phyloP scores from a whole-genome alignment of 495 filamentous ascomycete species.

The Thozetella sp. region DNA sequence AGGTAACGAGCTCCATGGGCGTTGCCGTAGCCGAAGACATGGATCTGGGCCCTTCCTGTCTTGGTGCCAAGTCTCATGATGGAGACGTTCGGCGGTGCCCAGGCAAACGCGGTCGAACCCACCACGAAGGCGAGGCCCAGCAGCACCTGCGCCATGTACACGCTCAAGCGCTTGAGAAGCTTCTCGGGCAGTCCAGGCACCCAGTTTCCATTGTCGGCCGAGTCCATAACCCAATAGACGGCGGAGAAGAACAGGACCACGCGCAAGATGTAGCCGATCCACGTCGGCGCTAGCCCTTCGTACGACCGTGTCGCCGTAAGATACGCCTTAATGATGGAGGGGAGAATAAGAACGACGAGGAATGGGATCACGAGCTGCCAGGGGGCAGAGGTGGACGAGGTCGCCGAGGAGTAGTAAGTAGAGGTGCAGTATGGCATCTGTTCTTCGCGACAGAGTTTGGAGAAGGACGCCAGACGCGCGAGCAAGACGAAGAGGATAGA shows the following conservation, averaged over 20 bases:
- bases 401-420: constrained; percentile 91
- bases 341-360: constrained; percentile 70
- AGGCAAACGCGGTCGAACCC: constrained; percentile 70
- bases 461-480: constrained; percentile 82
- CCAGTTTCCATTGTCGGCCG: constrained; percentile 90
- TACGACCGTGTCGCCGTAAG: constrained; percentile 79
- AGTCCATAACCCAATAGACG: constrained; percentile 86
- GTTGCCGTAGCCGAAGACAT: constrained; percentile 90
- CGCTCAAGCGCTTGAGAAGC: constrained; percentile 70
- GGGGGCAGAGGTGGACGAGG: constrained; percentile 87
- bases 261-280: constrained; percentile 82
- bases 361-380: constrained; percentile 90
- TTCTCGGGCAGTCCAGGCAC: constrained; percentile 58
- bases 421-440: constrained; percentile 97
- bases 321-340: constrained; percentile 76
- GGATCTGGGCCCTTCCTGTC: constrained; percentile 56
- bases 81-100: constrained; percentile 73
- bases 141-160: constrained; percentile 73
- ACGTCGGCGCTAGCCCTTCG: constrained; percentile 78
- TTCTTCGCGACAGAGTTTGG: constrained; percentile 93
- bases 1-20: constrained; percentile 90
- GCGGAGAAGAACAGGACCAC: constrained; percentile 74
- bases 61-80: constrained; percentile 47
- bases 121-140: constrained; percentile 72
- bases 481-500: constrained; percentile 81